Conservation (phyloP, 805 yeast genomes). For the Wickerhamiella qilinensis region DNA sequence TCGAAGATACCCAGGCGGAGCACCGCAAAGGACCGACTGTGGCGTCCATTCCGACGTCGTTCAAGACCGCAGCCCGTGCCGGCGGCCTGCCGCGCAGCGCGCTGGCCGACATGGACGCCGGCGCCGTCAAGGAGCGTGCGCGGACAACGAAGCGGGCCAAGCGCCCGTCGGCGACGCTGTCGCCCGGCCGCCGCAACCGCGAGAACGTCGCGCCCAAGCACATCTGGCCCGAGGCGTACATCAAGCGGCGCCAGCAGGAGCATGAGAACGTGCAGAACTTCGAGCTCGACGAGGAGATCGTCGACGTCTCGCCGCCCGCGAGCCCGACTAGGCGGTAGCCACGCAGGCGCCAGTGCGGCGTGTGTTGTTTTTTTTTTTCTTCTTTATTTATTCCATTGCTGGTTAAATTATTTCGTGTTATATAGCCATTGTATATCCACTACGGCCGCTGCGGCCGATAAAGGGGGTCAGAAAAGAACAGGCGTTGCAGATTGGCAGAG, state of each 20-base stretch:
- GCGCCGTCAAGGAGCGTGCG: neutral
- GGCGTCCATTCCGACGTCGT: too few relatives aligned
- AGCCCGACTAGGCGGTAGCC: neutral
- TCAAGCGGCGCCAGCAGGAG: neutral
- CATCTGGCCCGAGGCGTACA: neutral
- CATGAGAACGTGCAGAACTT: neutral
- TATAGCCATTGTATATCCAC: too few relatives aligned
- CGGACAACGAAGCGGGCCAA: neutral
- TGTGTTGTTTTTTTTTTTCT: too few relatives aligned
- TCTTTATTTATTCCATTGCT: too few relatives aligned
- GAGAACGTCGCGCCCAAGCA: neutral
- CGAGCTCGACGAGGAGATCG: neutral
- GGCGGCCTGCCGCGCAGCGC: neutral
- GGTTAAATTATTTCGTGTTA: too few relatives aligned
- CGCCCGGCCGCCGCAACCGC: neutral
- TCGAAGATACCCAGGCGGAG: neutral
- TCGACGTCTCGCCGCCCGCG: neutral
- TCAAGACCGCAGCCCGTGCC: too few relatives aligned
- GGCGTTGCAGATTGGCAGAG: too few relatives aligned
- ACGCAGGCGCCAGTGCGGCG: too few relatives aligned
- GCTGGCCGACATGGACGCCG: neutral
- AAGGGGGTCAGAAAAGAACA: too few relatives aligned
- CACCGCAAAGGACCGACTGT: too few relatives aligned
- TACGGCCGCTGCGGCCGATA: too few relatives aligned
- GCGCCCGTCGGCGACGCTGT: neutral